A percentile compares a stretch with the other conserved stretches of the same genome.
These are phyloP conservation scores for Ampelomyces quisqualis DNA, from an alignment of 2,329 filamentous ascomycete genomes.

Conservation along the genomic window DNA sequence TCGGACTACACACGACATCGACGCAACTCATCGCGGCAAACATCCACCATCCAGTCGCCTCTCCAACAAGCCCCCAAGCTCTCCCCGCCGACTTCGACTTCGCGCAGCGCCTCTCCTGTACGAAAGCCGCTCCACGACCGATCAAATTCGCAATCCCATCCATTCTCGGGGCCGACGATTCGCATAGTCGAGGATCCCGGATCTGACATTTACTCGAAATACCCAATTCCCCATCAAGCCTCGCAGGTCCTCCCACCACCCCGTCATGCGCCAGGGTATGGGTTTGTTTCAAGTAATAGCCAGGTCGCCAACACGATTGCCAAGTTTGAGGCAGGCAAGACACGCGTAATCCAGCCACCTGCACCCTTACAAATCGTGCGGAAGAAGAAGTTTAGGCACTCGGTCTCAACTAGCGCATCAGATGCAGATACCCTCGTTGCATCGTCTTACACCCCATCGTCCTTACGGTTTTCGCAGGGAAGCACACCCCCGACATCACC, in stretches of 20 bases:
- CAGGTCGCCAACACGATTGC: slow-evolving; percentile 43
- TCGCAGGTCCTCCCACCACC: slow-evolving; percentile 45
- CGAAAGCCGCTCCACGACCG: slow-evolving; percentile 43
- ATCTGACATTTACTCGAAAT: slow-evolving; percentile 42
- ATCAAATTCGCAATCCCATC: slow-evolving; percentile 42
- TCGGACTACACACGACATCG: slow-evolving; percentile 22
- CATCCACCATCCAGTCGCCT: slow-evolving; percentile 25
- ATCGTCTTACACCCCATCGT: slow-evolving; percentile 41
- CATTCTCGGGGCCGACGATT: slow-evolving; percentile 42
- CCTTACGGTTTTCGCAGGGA: slow-evolving; percentile 43
- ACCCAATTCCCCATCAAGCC: slow-evolving; percentile 43
- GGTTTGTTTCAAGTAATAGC: slow-evolving; percentile 46
- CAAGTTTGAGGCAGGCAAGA: slow-evolving; percentile 39
- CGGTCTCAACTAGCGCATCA: slow-evolving; percentile 42
- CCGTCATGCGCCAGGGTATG: slow-evolving; percentile 41
- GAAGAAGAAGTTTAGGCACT: slow-evolving; percentile 41
- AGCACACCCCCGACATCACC: slow-evolving; percentile 44
- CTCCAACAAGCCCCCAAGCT: slow-evolving; percentile 35
- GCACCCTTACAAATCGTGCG: slow-evolving; percentile 29
- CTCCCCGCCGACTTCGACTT: slow-evolving; percentile 29
- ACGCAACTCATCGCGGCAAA: slow-evolving; percentile 29
- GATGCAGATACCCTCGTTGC: slow-evolving; percentile 43
- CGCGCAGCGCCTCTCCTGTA: slow-evolving; percentile 34
- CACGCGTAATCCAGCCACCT: slow-evolving; percentile 35
- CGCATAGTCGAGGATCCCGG: slow-evolving; percentile 44